Evolutionary conservation across 371 early-diverging fungal species (phyloP), one percentile per base, ranked within the genome.

Genomic region (Sporodiniella umbellata): DNA sequence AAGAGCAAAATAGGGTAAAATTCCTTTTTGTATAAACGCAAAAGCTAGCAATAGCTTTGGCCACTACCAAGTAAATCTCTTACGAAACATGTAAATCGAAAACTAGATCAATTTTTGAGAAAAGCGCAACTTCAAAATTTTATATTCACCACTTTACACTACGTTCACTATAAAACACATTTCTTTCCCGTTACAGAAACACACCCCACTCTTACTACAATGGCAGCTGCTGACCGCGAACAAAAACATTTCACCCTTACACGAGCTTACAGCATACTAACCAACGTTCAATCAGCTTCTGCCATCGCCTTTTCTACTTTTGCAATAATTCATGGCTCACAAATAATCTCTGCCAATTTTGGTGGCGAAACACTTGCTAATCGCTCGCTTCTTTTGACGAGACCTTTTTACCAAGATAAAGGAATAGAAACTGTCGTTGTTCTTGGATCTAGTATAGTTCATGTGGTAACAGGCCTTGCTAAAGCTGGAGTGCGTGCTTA

Each of bases 371-470:
- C 51, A 25, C 40, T 53, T 24, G 52, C 67, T 23, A 68, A 76
- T 40, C 59, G 61, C n/a, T 60, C 52, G 53, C 38, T 76, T 11
- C 47, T 72, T 22, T 40, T 72, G 15, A 68, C 63, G 2, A 51
- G 77, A 50, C 72, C 77, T 2, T 51, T 76, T 17, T 76, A 76
- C 33, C 77, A 76, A 61, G 77, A 76, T 49, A 56, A 64, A 11
- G 66, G 68, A 28, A 31, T 62, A 21, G 77, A 76, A 42, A 60
- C 61, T 0, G 12, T 70, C 1, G 23, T 76, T 2, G 69, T 76
- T 3, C 67, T 70, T 12, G 76, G 76, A 4, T 57, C 72, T 2
- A 62, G 52, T 0, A 17, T 60, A 0, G 56, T 58, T 1, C 77
- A 76, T 53, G 60, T 70, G 7, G 6, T 57, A 3, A 46, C 71